Percentiles rank a stretch among this genome's conserved stretches.
These are phyloP conservation scores for Neodidymelliopsis sp. DNA, from an alignment of 2,329 filamentous ascomycete species.

Conservation along the genomic window DNA sequence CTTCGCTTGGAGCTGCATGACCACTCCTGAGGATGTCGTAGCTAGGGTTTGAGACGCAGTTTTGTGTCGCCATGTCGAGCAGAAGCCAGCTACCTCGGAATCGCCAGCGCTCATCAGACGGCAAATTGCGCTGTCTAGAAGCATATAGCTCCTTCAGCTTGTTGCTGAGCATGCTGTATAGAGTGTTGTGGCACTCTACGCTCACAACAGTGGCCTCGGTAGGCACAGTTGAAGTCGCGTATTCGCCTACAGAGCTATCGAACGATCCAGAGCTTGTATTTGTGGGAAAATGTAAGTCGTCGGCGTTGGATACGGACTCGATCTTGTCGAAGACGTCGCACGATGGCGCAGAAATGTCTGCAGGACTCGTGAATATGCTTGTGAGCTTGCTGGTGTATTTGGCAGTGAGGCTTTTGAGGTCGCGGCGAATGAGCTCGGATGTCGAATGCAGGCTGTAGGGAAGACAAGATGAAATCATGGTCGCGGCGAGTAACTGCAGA, in stretches of 20 bases:
- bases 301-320: background rate
- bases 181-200: background rate
- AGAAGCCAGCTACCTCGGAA: constrained; percentile 31
- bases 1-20: background rate
- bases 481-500: background rate
- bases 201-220: background rate
- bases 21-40: constrained; percentile 17
- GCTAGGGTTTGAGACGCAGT: constrained; percentile 23
- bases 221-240: background rate
- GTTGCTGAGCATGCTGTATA: constrained; percentile 20
- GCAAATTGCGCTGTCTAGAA: constrained; percentile 12
- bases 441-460: constrained; percentile 20
- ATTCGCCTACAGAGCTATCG: background rate
- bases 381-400: constrained; percentile 3
- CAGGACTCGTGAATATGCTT: background rate
- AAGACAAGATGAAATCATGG: constrained; percentile 4
- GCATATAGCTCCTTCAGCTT: constrained; percentile 20
- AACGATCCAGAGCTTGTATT: background rate
- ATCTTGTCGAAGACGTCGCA: background rate
- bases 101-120: constrained; percentile 24
- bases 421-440: constrained; percentile 27
- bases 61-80: constrained; percentile 23
- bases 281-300: background rate
- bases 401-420: constrained; percentile 22
- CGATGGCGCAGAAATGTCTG: background rate